These are phyloP conservation scores for Chimonanthus praecox DNA, from an alignment of 164 flowering plant genomes.

Conservation along the genomic window DNA sequence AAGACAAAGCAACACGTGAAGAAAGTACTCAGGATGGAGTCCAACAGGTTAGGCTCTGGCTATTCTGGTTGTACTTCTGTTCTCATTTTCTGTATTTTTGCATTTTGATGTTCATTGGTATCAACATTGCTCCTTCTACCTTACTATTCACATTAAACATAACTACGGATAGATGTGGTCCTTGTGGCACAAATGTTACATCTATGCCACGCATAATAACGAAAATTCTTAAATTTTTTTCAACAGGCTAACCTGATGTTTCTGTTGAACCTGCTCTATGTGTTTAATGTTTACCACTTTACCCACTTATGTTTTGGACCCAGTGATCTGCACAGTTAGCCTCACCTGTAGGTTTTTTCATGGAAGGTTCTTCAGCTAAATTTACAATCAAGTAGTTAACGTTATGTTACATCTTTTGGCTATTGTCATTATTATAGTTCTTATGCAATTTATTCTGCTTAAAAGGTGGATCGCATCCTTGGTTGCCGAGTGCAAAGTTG, in stretches of 20 bases:
- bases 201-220: background rate
- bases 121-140: background rate
- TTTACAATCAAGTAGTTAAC: background rate
- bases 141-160: background rate
- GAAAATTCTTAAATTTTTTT: too few species aligned
- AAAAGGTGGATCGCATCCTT: slow-evolving; percentile 84
- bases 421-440: background rate
- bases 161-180: background rate
- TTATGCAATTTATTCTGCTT: slow-evolving; percentile 8
- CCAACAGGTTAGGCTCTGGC: slow-evolving; percentile 46
- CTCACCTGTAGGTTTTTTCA: background rate
- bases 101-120: background rate
- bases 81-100: too few species aligned
- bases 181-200: background rate
- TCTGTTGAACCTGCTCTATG: too few species aligned
- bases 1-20: slow-evolving; percentile 22
- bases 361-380: background rate
- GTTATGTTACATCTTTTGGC: slow-evolving; percentile 3
- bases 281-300: background rate
- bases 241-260: too few species aligned
- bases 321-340: background rate
- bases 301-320: background rate
- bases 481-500: slow-evolving; percentile 69
- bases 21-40: slow-evolving; percentile 24
- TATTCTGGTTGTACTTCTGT: too few species aligned